Evolutionary conservation across 2,329 filamentous ascomycete species (phyloP).

Genomic region (Aureobasidium sp.): DNA sequence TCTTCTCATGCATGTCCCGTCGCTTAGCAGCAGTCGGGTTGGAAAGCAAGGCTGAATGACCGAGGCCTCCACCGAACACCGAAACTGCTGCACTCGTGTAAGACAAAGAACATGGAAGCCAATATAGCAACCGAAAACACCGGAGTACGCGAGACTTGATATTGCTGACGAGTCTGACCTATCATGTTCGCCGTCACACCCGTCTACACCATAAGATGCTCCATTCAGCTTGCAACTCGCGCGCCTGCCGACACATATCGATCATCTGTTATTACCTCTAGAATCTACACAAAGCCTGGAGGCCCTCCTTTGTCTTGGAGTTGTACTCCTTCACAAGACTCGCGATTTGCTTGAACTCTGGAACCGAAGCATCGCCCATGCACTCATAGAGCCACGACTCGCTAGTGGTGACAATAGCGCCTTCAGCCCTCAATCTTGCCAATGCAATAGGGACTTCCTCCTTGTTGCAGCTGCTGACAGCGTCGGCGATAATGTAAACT

Average conservation of each 20-base stretch:
- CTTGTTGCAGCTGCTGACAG: conserved; percentile 76
- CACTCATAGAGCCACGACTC: conserved; percentile 87
- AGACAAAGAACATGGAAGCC: conserved; percentile 2
- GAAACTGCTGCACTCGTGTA: not conserved
- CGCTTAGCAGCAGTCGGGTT: not conserved
- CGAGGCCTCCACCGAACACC: not conserved
- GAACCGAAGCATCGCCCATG: conserved; percentile 68
- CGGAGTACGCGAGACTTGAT: not conserved
- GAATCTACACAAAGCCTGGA: conserved; percentile 53
- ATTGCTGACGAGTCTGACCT: not conserved
- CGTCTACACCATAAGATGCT: not conserved
- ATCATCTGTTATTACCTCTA: not conserved
- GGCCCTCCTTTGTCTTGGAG: conserved; percentile 57
- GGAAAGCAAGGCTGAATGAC: not conserved
- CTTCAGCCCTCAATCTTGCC: conserved; percentile 63
- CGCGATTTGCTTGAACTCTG: conserved; percentile 64
- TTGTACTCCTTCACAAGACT: conserved; percentile 69
- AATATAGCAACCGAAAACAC: not conserved
- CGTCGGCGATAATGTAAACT: conserved; percentile 84
- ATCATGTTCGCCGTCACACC: not conserved
- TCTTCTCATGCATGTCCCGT: not conserved
- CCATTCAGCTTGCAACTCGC: not conserved
- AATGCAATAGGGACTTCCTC: conserved; percentile 76
- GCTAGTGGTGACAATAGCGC: conserved; percentile 72
- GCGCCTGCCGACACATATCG: not conserved